Evolutionary conservation across 805 yeast species (phyloP), one percentile per base, ranked within the genome.

Genomic region (Saturnispora saitoi): DNA sequence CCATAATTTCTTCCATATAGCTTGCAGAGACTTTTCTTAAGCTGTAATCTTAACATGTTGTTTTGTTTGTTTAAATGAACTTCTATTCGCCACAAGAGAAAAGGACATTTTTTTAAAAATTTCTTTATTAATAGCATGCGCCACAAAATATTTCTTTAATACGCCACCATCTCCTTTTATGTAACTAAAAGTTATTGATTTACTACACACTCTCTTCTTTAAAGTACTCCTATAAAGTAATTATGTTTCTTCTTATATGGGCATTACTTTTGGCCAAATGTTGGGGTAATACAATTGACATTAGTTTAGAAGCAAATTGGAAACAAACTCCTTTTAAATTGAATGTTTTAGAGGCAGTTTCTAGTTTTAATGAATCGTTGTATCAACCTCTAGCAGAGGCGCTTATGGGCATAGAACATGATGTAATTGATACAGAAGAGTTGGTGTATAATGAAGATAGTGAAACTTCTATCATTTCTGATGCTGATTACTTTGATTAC

Each of bases 251-350:
- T 11, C 26, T 31, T 17, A 31, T 24, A 3, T 46, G 22, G 30
- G 26, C 17, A 11, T 19, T 32, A 9, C 22, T 20, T 8, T 11
- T 32, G 12, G 19, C n/a, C 14, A 17, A 20, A 31, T 42, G 45
- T 15, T 30, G 26, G 26, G 41, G 42, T n/a, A 34, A 38, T 20
- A 46, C 58, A 17, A 59, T 66, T 22, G 59, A 65, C 26, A 53
- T 72, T 31, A 52, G 60, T 4, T 51, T 72, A 37, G 61, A 59
- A 8, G 69, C 75, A 4, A 63, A 58, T 28, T 75, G 79, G 78
- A 47, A 51, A 6, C 51, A 55, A 24, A 65, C 75, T 0, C 70
- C 75, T 1, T 75, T 73, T 52, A 58, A 64, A 26, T 56, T 76
- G 42, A 66, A 69, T 48, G 65, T 76, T 31, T 47, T 63, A 11